A percentile compares a stretch with the other conserved stretches of the same genome.
Conservation (phyloP, 805 yeast genomes). For the Starmerella lactis-condensi region DNA sequence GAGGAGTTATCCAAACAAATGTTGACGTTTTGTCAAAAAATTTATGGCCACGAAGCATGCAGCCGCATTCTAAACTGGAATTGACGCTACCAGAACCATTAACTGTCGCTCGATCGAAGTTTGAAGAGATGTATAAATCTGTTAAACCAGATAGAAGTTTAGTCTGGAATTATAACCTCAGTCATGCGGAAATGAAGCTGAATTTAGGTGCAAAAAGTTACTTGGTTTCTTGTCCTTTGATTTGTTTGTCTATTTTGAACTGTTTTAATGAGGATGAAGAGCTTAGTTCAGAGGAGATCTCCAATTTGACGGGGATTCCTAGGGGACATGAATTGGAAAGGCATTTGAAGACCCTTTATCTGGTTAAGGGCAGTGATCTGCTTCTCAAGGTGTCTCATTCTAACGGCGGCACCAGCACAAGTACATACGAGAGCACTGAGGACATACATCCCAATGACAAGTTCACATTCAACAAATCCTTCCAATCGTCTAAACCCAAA, state of each 20-base stretch:
- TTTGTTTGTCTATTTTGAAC: constrained; percentile 59
- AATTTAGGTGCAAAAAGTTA: constrained; percentile 51
- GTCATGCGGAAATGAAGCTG: constrained; percentile 62
- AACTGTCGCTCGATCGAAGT: constrained; percentile 27
- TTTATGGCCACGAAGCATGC: constrained; percentile 47
- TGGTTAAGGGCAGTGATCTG: constrained; percentile 66
- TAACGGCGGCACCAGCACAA: constrained; percentile 35
- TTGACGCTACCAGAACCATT: constrained; percentile 27
- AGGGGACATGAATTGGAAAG: constrained; percentile 45
- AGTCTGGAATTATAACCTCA: constrained; percentile 68
- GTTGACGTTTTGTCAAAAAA: constrained; percentile 44
- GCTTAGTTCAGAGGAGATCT: constrained; percentile 44
- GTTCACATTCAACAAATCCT: constrained; percentile 39
- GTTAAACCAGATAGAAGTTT: constrained; percentile 26
- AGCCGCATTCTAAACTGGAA: constrained; percentile 8
- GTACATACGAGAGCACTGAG: no score
- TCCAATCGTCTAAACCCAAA: constrained; percentile 32
- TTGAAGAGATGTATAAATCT: constrained; percentile 32
- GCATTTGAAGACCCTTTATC: constrained; percentile 65
- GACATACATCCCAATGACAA: constrained; percentile 31
- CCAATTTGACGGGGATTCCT: constrained; percentile 51
- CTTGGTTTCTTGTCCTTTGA: constrained; percentile 62
- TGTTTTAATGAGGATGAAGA: constrained; percentile 42
- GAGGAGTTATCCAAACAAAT: constrained; percentile 27
- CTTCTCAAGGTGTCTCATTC: constrained; percentile 47